A percentile compares a stretch with the other conserved stretches of the same genome.
Conservation (phyloP, 192 early-diverging fungal genomes). For the Linnemannia exigua region DNA sequence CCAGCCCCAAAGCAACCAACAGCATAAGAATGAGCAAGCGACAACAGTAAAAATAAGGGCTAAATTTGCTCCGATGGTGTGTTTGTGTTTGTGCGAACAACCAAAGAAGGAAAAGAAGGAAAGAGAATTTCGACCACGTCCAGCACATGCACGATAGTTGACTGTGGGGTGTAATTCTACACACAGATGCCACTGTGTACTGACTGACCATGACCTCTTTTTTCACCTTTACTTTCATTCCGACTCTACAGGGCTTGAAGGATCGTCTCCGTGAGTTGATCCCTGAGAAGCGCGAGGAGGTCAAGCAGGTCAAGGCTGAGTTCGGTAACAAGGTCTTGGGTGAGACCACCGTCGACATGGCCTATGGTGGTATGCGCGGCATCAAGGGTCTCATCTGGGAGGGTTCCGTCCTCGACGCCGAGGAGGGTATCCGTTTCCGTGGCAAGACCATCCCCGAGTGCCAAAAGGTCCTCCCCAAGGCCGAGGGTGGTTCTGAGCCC, state of each 20-base stretch:
- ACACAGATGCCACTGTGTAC: neutral
- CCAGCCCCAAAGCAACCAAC: neutral
- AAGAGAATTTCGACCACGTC: neutral
- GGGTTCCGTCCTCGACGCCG: conserved; percentile 94
- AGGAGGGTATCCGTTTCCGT: conserved; percentile 99
- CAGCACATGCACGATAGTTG: neutral
- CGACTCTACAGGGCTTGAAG: conserved; percentile 80
- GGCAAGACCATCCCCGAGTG: conserved; percentile 95
- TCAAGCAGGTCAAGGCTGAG: conserved; percentile 93
- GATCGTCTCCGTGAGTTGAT: conserved; percentile 93
- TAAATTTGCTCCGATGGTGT: neutral
- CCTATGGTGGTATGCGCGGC: conserved; percentile 98
- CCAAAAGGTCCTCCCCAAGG: conserved; percentile 89
- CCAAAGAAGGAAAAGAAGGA: neutral
- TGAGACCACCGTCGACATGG: conserved; percentile 96
- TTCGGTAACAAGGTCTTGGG: conserved; percentile 90
- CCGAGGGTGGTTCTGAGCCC: conserved; percentile 89
- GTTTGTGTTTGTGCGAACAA: neutral
- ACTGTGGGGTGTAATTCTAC: neutral
- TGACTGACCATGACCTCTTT: neutral
- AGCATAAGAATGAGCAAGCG: neutral
- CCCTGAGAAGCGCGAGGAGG: conserved; percentile 92
- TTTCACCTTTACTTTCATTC: neutral
- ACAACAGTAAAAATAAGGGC: neutral
- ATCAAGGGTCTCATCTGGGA: conserved; percentile 99